Conservation (phyloP, 768 basidiomycete genomes). For the Chlorophyllum brunneum region DNA sequence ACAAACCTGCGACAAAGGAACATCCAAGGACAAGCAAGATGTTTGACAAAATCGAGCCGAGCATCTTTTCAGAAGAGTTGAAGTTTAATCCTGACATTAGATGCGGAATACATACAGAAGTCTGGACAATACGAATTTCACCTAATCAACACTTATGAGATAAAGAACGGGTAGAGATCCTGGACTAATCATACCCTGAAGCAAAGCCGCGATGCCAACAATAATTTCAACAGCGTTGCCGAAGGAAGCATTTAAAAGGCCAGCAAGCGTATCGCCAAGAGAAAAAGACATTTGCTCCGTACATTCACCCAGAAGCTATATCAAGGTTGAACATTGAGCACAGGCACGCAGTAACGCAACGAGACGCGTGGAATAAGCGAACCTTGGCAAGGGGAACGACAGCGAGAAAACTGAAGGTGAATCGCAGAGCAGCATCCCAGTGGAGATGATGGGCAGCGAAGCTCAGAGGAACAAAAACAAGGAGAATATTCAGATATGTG, state of each 20-base stretch:
- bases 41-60: slow-evolving; percentile 90
- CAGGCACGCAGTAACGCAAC: not conserved
- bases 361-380: slow-evolving; percentile 15
- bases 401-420: slow-evolving; percentile 73
- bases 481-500: slow-evolving; percentile 71
- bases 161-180: not conserved
- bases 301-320: slow-evolving; percentile 70
- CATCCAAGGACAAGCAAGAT: slow-evolving; percentile 86
- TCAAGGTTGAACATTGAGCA: slow-evolving; percentile 7
- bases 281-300: slow-evolving; percentile 78
- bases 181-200: slow-evolving; percentile 50
- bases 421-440: slow-evolving; percentile 78
- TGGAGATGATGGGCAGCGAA: slow-evolving; percentile 56
- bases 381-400: slow-evolving; percentile 89
- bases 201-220: slow-evolving; percentile 80
- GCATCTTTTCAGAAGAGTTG: slow-evolving; percentile 48
- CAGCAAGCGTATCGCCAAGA: slow-evolving; percentile 82
- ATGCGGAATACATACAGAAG: slow-evolving; percentile 51
- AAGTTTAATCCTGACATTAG: not conserved
- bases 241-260: slow-evolving; percentile 81
- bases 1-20: slow-evolving; percentile 78
- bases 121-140: slow-evolving; percentile 87
- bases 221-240: slow-evolving; percentile 88
- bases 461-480: slow-evolving; percentile 77
- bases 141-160: slow-evolving; percentile 34